Base-by-base conservation (phyloP, 2,329 filamentous ascomycete genomes). In the Teratosphaeriaceae sp. region DNA sequence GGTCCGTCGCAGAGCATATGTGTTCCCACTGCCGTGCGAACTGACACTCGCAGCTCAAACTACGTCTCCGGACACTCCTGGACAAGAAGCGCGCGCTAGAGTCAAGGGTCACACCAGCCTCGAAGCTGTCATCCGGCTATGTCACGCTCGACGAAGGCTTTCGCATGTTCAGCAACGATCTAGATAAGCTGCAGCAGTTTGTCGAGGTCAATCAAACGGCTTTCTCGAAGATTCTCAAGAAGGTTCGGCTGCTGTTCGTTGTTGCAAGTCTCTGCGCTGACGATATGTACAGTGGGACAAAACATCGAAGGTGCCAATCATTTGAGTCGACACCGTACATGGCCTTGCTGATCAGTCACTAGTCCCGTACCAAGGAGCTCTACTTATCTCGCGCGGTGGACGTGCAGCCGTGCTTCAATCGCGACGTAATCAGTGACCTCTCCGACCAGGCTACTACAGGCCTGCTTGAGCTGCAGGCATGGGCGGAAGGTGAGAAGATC, bases 151-250 rank as follows among this genome's bases (percentile, higher is more conserved):
- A 97, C 62, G 92, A 98, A 71, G 92, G 92, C 11, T 94, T 97
- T 60, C 88, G 95, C 56, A 88, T 97, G 64, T 98, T 98, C 64
- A 89, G 89, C 60, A 90, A 86, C 60, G 92, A 98, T 62, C 70
- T 98, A 35, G 95, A 95, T 70, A 98, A 98, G 68, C 78, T 98
- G 13, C 56, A 96, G 72, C 92, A 97, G 72, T 98, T 97, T 66
- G 88, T 98, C 52, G 90, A 97, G 65, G 86, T 97, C 62, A 98
- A 98, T 62, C 90, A 92, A 59, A 96, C 88, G 1, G 92, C 89
- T 13, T 96, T 97, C 64, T 96, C 90, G 21, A 98, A 98, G 66
- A 98, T 98, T 46, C 71, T 98, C 51, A 98, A 98, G 70, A 98
- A 98, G 76, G 79, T 81, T 60, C 64, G 56, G 39, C 42, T 37